phyloP scores from a whole-genome alignment of 805 yeast species.

The Pichia membranifaciens region DNA sequence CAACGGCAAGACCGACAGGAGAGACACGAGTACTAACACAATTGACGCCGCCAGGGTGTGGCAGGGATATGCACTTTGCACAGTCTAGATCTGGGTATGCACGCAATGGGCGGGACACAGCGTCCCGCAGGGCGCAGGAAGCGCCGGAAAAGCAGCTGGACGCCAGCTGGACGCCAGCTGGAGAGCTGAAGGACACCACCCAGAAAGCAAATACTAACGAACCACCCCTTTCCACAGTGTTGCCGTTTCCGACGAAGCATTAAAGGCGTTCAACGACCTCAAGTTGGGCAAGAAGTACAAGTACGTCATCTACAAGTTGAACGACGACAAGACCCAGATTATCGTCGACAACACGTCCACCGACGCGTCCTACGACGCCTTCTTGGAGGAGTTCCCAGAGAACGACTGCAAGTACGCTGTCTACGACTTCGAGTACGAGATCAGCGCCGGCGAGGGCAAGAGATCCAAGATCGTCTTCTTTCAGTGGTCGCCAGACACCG shows the following conservation, averaged over 20 bases:
- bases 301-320: conserved; percentile 75
- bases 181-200: too few species aligned
- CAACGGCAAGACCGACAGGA: too few species aligned
- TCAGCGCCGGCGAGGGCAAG: conserved; percentile 88
- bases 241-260: conserved; percentile 79
- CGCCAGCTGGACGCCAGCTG: too few species aligned
- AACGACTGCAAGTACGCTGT: conserved; percentile 94
- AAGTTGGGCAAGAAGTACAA: conserved; percentile 89
- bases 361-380: conserved; percentile 72
- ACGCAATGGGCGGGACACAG: too few species aligned
- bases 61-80: not conserved
- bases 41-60: too few species aligned
- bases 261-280: conserved; percentile 90
- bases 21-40: too few species aligned
- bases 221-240: conserved; percentile 41
- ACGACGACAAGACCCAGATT: conserved; percentile 84
- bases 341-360: conserved; percentile 79
- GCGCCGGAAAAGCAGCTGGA: too few species aligned
- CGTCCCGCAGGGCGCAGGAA: too few species aligned
- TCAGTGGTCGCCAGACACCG: conserved; percentile 98
- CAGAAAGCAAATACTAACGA: conserved; percentile 9
- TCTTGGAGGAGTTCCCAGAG: conserved; percentile 87
- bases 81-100: conserved; percentile 34
- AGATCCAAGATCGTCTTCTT: conserved; percentile 62
- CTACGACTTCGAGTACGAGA: conserved; percentile 93